Percentiles rank a stretch among this genome's conserved stretches.
Conservation (phyloP, 2,329 filamentous ascomycete genomes). For the Colletotrichum sp. region DNA sequence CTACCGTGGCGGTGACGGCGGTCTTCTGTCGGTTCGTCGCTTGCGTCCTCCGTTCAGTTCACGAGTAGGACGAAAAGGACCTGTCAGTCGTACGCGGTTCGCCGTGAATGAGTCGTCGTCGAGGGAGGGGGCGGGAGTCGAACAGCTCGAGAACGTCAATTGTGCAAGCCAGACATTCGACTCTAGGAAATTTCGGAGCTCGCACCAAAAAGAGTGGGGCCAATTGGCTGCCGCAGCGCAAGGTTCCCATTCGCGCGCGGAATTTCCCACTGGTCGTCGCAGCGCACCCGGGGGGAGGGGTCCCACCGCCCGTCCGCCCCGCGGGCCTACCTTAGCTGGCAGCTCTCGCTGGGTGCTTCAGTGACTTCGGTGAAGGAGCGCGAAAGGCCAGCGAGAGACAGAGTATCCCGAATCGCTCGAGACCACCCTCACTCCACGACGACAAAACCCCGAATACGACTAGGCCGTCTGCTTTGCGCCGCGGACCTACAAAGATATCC, state of each 20-base stretch:
- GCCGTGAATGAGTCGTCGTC: background rate
- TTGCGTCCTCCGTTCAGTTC: no score
- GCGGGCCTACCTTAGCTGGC: background rate
- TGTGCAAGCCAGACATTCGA: background rate
- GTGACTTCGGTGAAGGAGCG: background rate
- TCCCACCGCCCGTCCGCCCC: background rate
- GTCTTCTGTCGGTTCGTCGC: background rate
- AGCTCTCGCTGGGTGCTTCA: background rate
- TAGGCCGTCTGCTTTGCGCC: background rate
- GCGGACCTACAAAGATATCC: background rate
- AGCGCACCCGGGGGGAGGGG: background rate
- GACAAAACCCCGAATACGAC: background rate
- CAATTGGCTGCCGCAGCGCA: background rate
- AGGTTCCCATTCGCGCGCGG: background rate
- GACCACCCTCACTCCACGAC: background rate
- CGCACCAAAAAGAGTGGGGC: background rate
- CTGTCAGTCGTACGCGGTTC: background rate
- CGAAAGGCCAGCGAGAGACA: background rate
- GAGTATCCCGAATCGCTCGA: background rate
- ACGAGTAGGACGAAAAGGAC: no score
- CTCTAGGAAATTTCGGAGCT: conserved; percentile 19
- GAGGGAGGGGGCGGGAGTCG: background rate
- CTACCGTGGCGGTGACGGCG: background rate
- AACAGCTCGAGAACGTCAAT: background rate
- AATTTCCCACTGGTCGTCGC: conserved; percentile 5